A percentile compares a stretch with the other conserved stretches of the same genome.
Evolutionary conservation across 305 asterid species (phyloP).

Genomic region (Petunia hybrid): DNA sequence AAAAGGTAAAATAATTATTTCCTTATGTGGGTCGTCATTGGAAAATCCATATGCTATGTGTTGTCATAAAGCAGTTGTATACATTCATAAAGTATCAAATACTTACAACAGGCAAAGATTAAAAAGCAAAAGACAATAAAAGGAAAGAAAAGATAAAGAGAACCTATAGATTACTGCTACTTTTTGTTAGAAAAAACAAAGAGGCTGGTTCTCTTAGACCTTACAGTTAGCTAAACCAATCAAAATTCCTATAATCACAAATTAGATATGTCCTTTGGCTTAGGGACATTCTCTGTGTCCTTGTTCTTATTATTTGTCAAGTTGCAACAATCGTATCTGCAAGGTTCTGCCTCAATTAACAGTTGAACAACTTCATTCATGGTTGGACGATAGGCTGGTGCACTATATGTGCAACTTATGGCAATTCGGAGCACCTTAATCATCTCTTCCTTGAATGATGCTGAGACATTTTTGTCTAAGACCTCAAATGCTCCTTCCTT

Average conservation of each 20-base stretch:
- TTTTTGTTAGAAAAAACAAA: slow-evolving; percentile 7
- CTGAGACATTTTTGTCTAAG: slow-evolving; percentile 25
- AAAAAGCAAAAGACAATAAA: not conserved
- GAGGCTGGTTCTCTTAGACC: not conserved
- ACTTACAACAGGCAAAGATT: slow-evolving; percentile 18
- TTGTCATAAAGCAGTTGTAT: slow-evolving; percentile 11
- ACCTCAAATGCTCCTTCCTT: slow-evolving; percentile 33
- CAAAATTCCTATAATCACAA: not conserved
- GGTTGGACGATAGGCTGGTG: slow-evolving; percentile 33
- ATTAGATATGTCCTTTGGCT: slow-evolving; percentile 8
- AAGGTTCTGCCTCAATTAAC: slow-evolving; percentile 27
- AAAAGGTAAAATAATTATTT: slow-evolving; percentile 11
- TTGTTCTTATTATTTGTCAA: slow-evolving; percentile 26
- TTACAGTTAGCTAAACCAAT: not conserved
- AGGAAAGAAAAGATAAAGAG: not conserved
- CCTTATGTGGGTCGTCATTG: not conserved
- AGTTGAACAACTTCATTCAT: slow-evolving; percentile 32
- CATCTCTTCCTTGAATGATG: slow-evolving; percentile 26
- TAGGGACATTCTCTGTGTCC: slow-evolving; percentile 2
- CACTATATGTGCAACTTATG: slow-evolving; percentile 28
- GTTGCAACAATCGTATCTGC: slow-evolving; percentile 10
- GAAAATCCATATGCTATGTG: slow-evolving; percentile 14
- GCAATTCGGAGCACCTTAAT: slow-evolving; percentile 35
- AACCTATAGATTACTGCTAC: not conserved
- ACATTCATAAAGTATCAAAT: not conserved